These are phyloP conservation scores for Rhizopogon salebrosus DNA, from an alignment of 768 basidiomycete genomes.

Conservation along the genomic window DNA sequence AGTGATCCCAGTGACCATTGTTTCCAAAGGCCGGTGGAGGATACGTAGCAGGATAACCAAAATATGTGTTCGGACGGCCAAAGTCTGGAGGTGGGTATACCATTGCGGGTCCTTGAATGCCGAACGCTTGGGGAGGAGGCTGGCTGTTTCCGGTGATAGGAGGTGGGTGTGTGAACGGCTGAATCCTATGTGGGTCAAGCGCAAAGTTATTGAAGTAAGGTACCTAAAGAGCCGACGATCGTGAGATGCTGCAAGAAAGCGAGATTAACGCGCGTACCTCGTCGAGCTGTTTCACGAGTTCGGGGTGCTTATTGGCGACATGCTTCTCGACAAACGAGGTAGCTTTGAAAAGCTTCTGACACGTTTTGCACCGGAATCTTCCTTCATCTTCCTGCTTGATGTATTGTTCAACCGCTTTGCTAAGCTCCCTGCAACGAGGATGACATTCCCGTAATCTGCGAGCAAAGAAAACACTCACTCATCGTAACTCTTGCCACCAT, in stretches of 20 bases:
- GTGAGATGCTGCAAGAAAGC: constrained; percentile 7
- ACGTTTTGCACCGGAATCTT: constrained; percentile 95
- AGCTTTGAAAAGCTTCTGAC: constrained; percentile 96
- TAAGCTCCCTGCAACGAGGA: constrained; percentile 59
- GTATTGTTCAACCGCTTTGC: constrained; percentile 69
- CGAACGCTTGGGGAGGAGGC: constrained; percentile 82
- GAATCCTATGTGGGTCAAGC: constrained; percentile 90
- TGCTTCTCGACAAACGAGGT: constrained; percentile 97
- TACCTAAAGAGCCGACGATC: constrained; percentile 42
- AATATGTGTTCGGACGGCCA: constrained; percentile 34
- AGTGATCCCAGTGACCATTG: constrained; percentile 42
- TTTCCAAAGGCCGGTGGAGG: constrained; percentile 34
- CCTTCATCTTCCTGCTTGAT: constrained; percentile 96
- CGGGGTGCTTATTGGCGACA: constrained; percentile 89
- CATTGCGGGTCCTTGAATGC: constrained; percentile 53
- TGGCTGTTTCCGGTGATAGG: constrained; percentile 60
- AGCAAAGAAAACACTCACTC: constrained; percentile 54
- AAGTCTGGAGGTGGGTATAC: constrained; percentile 47
- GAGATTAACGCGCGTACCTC: constrained; percentile 50
- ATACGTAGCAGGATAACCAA: constrained; percentile 30
- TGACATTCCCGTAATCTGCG: constrained; percentile 7
- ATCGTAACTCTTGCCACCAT: constrained; percentile 85
- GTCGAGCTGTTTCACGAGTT: constrained; percentile 77
- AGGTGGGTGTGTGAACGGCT: constrained; percentile 79
- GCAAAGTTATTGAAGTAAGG: constrained; percentile 95